These are phyloP conservation scores for Saccharum hybrid DNA, from an alignment of 202 grass and related monocot species.

Conservation along the genomic window DNA sequence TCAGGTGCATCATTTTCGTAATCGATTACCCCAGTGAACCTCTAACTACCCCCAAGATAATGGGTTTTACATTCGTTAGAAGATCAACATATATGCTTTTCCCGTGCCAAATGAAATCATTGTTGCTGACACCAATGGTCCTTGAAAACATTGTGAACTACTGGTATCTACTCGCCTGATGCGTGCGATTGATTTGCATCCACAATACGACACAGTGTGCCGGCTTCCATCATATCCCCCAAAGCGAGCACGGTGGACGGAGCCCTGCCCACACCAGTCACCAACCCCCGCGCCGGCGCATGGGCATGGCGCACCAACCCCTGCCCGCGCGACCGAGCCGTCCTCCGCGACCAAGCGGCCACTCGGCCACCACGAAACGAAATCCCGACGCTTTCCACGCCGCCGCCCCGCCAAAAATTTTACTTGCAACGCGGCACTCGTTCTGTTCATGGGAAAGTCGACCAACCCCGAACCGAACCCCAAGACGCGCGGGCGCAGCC, in stretches of 20 bases:
- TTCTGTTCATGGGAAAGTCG: neutral
- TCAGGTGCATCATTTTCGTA: too few relatives aligned
- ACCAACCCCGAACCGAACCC: slow-evolving; percentile 43
- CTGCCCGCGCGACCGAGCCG: slow-evolving; percentile 3
- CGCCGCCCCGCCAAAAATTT: neutral
- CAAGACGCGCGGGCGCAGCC: neutral
- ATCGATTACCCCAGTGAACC: too few relatives aligned
- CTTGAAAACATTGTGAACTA: neutral
- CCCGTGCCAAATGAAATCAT: neutral
- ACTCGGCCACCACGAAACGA: neutral
- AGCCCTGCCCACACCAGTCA: neutral
- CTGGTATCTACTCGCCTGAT: neutral
- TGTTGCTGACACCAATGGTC: neutral
- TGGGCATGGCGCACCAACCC: too few relatives aligned
- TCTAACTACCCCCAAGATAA: neutral
- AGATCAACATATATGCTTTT: neutral
- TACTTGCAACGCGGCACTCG: slow-evolving; percentile 5
- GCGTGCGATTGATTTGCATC: neutral
- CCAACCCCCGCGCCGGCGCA: neutral
- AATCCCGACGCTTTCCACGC: slow-evolving; percentile 22
- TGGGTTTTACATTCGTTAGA: neutral
- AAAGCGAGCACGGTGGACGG: neutral
- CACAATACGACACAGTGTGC: neutral
- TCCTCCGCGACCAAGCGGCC: neutral
- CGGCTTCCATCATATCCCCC: neutral